These are phyloP conservation scores for Balakata baccata DNA, from an alignment of 345 rosid genomes.

Conservation along the genomic window DNA sequence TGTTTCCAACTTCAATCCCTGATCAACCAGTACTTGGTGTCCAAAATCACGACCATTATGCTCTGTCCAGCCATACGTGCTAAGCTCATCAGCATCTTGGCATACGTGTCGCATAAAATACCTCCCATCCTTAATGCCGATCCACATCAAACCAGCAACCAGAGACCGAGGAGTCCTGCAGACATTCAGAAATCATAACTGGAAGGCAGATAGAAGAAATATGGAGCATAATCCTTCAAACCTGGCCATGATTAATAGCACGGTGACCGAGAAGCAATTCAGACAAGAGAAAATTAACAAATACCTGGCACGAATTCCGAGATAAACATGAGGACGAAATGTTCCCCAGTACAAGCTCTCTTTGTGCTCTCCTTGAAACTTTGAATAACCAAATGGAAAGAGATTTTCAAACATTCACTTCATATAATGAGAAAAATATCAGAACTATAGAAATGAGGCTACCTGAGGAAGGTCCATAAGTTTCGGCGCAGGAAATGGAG, in stretches of 20 bases:
- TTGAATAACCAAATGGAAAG: constrained; percentile 8
- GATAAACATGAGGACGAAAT: constrained; percentile 77
- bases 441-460: not conserved
- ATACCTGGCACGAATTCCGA: constrained; percentile 85
- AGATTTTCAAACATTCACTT: not conserved
- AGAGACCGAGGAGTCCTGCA: constrained; percentile 71
- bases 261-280: not conserved
- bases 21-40: constrained; percentile 65
- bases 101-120: constrained; percentile 71
- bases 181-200: not conserved
- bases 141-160: constrained; percentile 92
- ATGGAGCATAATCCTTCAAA: not conserved
- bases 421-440: not conserved
- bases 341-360: constrained; percentile 93
- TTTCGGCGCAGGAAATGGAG: constrained; percentile 80
- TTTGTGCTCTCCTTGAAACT: constrained; percentile 87
- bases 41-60: constrained; percentile 94
- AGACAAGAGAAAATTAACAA: not conserved
- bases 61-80: constrained; percentile 73
- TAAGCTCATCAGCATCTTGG: constrained; percentile 63
- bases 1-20: constrained; percentile 57
- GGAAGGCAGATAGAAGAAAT: not conserved
- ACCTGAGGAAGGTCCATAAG: constrained; percentile 72
- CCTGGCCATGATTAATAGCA: not conserved
- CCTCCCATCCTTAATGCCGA: constrained; percentile 67